Conservation (phyloP, 2,329 filamentous ascomycete genomes). For the Podosphaera aphanis region DNA sequence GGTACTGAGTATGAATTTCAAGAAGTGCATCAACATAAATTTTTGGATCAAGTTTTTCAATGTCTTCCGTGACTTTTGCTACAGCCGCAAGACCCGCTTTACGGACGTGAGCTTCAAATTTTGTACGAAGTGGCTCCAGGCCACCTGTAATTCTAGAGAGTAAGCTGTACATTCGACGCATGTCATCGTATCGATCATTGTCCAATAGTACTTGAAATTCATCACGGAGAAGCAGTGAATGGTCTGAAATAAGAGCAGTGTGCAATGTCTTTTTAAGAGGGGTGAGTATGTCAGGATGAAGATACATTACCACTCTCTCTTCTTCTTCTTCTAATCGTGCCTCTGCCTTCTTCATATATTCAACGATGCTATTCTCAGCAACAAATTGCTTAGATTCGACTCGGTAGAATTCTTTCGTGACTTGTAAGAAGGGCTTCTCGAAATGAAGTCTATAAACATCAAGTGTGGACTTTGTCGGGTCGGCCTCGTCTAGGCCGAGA, state of each 20-base stretch:
- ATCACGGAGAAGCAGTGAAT: conserved; percentile 66
- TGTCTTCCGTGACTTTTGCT: conserved; percentile 70
- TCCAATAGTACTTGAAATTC: conserved; percentile 90
- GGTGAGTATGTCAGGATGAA: conserved; percentile 71
- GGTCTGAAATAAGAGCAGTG: conserved; percentile 68
- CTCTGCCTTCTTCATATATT: conserved; percentile 99
- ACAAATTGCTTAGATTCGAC: conserved; percentile 86
- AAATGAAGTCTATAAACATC: conserved; percentile 89
- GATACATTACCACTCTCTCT: conserved; percentile 73
- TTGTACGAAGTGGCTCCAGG: conserved; percentile 62
- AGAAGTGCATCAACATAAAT: conserved; percentile 87
- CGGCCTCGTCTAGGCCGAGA: conserved; percentile 76
- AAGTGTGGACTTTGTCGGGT: conserved; percentile 79
- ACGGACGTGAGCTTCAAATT: conserved; percentile 80
- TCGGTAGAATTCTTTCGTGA: conserved; percentile 69
- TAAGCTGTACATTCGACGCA: conserved; percentile 88
- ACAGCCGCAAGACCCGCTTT: conserved; percentile 75
- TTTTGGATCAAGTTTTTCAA: conserved; percentile 83
- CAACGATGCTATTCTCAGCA: conserved; percentile 87
- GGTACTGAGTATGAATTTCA: conserved; percentile 84
- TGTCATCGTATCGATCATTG: conserved; percentile 83
- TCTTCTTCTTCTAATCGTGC: conserved; percentile 74
- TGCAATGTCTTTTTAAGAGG: conserved; percentile 75
- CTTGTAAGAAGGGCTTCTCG: conserved; percentile 71
- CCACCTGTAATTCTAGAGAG: conserved; percentile 77